Base-by-base conservation (phyloP, 2,329 filamentous ascomycete genomes). In the Colletotrichum sidae region DNA sequence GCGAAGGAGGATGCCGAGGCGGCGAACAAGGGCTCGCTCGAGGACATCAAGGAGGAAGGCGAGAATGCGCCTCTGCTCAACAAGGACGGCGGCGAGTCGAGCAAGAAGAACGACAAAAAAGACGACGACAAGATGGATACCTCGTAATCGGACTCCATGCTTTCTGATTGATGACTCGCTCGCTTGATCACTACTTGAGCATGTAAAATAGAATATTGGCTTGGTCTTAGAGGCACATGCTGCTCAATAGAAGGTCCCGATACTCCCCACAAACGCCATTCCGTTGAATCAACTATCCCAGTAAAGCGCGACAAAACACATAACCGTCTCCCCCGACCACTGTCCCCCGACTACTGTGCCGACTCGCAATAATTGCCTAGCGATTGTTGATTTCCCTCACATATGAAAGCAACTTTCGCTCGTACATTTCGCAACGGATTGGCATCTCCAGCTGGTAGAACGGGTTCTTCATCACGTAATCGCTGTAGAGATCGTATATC, bases 401-500 rank as follows among this genome's bases (percentile, higher is more conserved):
- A 79, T 94, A 97, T 42, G 90, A 92, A 70, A 87, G 86, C 69
- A 97, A 78, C 78, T 93, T 93, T 72, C 94, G 86, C 77, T 99
- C 96, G 81, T 97, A 99, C 72, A 93, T 92, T 75, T 98, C 96
- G 79, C 96, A 97, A 67, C 96, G 86, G 58, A 99, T 89, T 7
- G 96, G 96, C 94, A 98, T 99, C 81, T 99, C 96, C 62, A 97
- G 84, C 74, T 96, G 94, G 80, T 98, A 98, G 76, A 99, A 99
- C 1, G 96, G 96, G 78, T 99, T 99, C 85, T 98, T 99, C 93
- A 97, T 98, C 71, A 99, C 96, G 77, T 93, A 98, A 79, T 99
- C 96, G 55, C 93, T 88, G 81, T 98, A 99, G 56, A 98, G 81
- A 77, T 98, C 96, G 77, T 99, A 98, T 72, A 97, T 90, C 77